Percentiles rank a stretch among this genome's conserved stretches.
Evolutionary conservation across 306 rosid genomes (phyloP).

Genomic region (Mimosa pudica): DNA sequence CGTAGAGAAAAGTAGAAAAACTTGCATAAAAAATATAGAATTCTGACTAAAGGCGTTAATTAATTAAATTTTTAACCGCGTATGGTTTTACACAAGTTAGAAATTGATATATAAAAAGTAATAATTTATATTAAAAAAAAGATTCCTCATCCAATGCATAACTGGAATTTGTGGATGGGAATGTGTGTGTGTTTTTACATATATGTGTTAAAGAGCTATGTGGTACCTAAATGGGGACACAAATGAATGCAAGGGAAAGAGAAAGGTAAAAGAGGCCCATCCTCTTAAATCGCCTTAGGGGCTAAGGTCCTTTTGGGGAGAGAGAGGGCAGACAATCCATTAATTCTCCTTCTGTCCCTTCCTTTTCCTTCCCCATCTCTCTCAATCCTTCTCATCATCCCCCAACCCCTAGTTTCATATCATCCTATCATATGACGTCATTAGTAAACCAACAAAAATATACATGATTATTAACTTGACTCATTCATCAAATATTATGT

Average conservation of each 20-base stretch:
- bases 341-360: conserved; percentile 17
- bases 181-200: no score
- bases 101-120: no score
- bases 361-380: not conserved
- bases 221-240: not conserved
- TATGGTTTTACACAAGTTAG: no score
- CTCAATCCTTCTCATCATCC: conserved; percentile 23
- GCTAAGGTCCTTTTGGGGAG: conserved; percentile 24
- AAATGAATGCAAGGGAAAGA: not conserved
- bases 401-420: not conserved
- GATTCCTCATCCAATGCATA: not conserved
- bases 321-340: conserved; percentile 32
- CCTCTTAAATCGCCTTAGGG: conserved; percentile 23
- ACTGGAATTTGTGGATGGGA: not conserved
- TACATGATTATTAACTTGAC: not conserved
- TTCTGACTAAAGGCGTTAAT: no score
- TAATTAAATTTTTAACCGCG: not conserved
- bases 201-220: no score
- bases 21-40: no score
- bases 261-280: conserved; percentile 37
- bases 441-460: not conserved
- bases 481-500: not conserved
- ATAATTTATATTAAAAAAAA: no score
- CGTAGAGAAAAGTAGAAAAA: not conserved
- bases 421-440: not conserved